Evolutionary conservation across 306 rosid species (phyloP).

Genomic region (Vicia villosa): DNA sequence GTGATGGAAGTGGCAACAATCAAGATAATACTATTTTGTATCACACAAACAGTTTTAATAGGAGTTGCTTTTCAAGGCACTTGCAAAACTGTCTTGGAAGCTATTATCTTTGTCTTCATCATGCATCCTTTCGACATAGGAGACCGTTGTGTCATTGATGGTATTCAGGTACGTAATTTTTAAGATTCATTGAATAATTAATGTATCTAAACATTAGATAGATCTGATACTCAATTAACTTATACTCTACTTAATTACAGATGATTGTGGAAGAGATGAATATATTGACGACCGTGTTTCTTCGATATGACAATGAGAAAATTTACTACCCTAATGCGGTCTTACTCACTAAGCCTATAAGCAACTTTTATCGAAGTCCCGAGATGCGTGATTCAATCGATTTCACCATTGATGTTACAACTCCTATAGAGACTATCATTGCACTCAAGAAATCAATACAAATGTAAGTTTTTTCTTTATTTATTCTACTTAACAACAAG

Average conservation of each 20-base stretch:
- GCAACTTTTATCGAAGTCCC: slow-evolving; percentile 61
- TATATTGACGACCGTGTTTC: slow-evolving; percentile 58
- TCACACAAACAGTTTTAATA: slow-evolving; percentile 48
- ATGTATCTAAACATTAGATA: too few relatives aligned
- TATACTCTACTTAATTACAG: slow-evolving; percentile 10
- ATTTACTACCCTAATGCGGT: slow-evolving; percentile 57
- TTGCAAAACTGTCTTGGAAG: slow-evolving; percentile 54
- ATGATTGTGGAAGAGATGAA: slow-evolving; percentile 67
- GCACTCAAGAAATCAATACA: slow-evolving; percentile 58
- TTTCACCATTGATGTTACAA: slow-evolving; percentile 46
- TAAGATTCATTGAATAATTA: too few relatives aligned
- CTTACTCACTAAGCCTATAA: slow-evolving; percentile 52
- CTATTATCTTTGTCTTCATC: slow-evolving; percentile 57
- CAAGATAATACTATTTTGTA: slow-evolving; percentile 42
- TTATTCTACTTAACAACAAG: background rate
- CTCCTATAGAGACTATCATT: slow-evolving; percentile 54
- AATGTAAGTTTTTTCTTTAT: slow-evolving; percentile 38
- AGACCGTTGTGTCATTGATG: slow-evolving; percentile 59
- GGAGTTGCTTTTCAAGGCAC: slow-evolving; percentile 60
- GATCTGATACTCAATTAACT: too few relatives aligned
- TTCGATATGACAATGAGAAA: slow-evolving; percentile 60
- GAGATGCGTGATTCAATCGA: slow-evolving; percentile 54
- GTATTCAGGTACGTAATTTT: slow-evolving; percentile 44
- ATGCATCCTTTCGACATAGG: slow-evolving; percentile 68
- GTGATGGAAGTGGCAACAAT: slow-evolving; percentile 50